Evolutionary conservation across 495 filamentous ascomycete genomes (phyloP), one percentile per base, ranked within the genome.

Genomic region (Margaritispora aquatica): DNA sequence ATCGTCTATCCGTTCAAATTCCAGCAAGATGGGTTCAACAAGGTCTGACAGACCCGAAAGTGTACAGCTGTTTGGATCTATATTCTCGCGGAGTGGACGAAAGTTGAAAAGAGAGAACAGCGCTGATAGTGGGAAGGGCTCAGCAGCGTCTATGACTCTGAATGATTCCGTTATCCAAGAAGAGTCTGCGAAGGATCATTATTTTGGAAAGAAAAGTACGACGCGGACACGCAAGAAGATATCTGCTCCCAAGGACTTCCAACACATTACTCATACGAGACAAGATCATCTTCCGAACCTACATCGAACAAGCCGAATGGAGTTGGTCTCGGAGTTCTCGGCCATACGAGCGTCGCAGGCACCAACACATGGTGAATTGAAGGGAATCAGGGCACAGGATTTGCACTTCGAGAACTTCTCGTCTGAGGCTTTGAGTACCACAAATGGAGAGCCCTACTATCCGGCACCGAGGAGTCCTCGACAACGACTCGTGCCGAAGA

Each of bases 211-310:
- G 22, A 47, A 49, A 7, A n/a, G 26, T 29, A 27, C 23, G 20
- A 21, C 59, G 26, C 68, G 24, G 66, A 65, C 46, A 73, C 64
- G 66, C 75, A 70, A 65, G 54, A 73, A 58, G 64, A 96, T 96
- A 52, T 96, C 91, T 0, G 83, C 81, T 22, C 91, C 91, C 4
- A 96, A 88, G 71, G 88, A 92, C 70, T 96, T 96, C 66, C 89
- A 92, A 63, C 91, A 96, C 70, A 72, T 96, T 48, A 88, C 87
- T 23, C 89, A 95, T 68, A 90, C 87, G 17, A 81, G 80, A 36
- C 83, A 80, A 22, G 73, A 85, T 15, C 81, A 88, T 56, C 77
- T 89, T 49, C 76, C 84, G 15, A 74, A 76, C 13, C 63, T 90
- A 27, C 78, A 84, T 38, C 76, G 74, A 27, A 68, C 79, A 11